phyloP scores from a whole-genome alignment of 176 grass and related monocot genomes.

The Areca catechu region DNA sequence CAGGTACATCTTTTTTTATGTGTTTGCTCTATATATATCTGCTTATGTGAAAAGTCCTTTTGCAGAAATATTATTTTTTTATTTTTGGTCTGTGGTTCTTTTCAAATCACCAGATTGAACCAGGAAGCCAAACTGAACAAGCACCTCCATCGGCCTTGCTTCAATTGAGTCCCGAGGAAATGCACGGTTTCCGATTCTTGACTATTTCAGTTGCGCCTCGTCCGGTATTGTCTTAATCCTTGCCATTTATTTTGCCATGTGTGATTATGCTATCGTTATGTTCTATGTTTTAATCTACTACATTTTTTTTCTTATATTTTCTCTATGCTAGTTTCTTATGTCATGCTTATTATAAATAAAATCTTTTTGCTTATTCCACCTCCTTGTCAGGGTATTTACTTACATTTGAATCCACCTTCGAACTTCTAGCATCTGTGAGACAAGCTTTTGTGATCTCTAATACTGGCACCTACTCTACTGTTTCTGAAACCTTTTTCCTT shows the following conservation, averaged over 20 bases:
- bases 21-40: not conserved
- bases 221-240: constrained; percentile 35
- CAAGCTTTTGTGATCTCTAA: too few relatives aligned
- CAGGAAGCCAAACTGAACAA: constrained; percentile 98
- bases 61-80: constrained; percentile 1
- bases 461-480: too few relatives aligned
- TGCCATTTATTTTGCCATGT: not conserved
- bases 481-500: too few relatives aligned
- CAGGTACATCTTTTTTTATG: constrained; percentile 46
- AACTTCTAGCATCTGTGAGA: too few relatives aligned
- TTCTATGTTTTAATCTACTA: too few relatives aligned
- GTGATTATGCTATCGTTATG: too few relatives aligned
- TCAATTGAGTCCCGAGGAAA: constrained; percentile 61
- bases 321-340: too few relatives aligned
- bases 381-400: too few relatives aligned
- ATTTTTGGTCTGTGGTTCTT: constrained; percentile 8
- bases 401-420: too few relatives aligned
- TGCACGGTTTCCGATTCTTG: constrained; percentile 75
- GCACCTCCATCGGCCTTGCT: constrained; percentile 85
- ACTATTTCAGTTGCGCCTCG: constrained; percentile 90
- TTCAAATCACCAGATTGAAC: constrained; percentile 63
- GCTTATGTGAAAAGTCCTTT: not conserved
- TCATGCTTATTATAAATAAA: too few relatives aligned
- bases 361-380: too few relatives aligned
- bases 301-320: too few relatives aligned